Conservation (phyloP, 192 early-diverging fungal species). For the Entophlyctis luteolus region DNA sequence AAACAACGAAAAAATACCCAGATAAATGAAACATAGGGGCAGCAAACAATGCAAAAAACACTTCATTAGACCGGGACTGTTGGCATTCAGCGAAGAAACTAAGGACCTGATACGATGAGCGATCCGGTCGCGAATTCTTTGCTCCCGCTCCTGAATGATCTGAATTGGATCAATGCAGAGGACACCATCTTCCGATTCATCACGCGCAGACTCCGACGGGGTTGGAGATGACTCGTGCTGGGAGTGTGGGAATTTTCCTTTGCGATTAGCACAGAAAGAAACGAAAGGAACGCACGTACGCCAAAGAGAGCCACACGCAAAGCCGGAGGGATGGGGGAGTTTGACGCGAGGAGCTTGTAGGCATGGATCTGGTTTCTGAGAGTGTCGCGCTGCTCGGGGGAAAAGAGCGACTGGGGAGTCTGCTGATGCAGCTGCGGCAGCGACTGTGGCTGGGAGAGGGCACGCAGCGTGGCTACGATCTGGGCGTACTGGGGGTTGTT, state of each 20-base stretch:
- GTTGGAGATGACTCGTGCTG: constrained; percentile 31
- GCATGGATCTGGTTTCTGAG: constrained; percentile 81
- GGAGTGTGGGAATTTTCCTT: neutral
- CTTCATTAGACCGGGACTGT: too few species aligned
- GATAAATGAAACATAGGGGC: too few species aligned
- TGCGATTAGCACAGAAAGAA: neutral
- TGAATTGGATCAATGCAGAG: constrained; percentile 66
- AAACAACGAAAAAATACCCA: too few species aligned
- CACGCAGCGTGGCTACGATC: constrained; percentile 58
- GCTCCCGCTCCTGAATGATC: constrained; percentile 74
- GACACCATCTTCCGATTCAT: neutral
- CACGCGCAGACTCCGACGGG: constrained; percentile 52
- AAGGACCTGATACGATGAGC: constrained; percentile 72
- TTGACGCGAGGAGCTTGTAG: constrained; percentile 75
- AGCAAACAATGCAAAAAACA: too few species aligned
- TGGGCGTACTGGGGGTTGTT: constrained; percentile 72
- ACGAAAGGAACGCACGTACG: neutral
- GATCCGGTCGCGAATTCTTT: constrained; percentile 64
- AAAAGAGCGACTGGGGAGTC: constrained; percentile 13
- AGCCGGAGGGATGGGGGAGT: constrained; percentile 70
- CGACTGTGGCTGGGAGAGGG: constrained; percentile 33
- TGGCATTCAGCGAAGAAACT: too few species aligned
- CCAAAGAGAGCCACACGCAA: constrained; percentile 42
- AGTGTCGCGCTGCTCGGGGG: constrained; percentile 58
- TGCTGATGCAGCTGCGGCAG: neutral